Evolutionary conservation across 2,329 filamentous ascomycete genomes (phyloP).

Genomic region (Beauveria brongniartii): DNA sequence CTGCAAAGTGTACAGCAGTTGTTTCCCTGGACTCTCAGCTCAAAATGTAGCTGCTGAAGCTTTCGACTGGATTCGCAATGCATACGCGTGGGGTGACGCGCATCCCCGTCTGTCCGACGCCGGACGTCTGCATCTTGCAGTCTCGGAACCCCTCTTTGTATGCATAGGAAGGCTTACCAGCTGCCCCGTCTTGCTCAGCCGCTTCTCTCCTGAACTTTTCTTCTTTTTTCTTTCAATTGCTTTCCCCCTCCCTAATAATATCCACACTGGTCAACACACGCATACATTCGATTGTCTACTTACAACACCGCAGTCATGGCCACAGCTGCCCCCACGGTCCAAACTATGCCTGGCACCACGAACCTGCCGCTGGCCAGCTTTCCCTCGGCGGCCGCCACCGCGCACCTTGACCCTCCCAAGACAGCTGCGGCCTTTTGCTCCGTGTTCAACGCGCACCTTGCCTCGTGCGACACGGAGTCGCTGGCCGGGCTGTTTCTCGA

Average conservation of each 20-base stretch:
- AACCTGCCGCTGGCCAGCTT: conserved; percentile 7
- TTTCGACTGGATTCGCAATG: not conserved
- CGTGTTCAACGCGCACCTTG: conserved; percentile 5
- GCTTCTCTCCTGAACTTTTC: not conserved
- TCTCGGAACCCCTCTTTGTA: not conserved
- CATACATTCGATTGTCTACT: not conserved
- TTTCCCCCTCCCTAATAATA: no score
- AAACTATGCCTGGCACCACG: conserved; percentile 7
- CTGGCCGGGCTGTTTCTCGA: conserved; percentile 23
- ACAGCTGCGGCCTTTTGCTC: not conserved
- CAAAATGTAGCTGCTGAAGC: not conserved
- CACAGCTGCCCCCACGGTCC: conserved; percentile 5
- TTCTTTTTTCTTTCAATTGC: not conserved
- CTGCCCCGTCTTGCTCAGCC: no score
- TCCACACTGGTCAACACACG: not conserved
- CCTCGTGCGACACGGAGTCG: conserved; percentile 13
- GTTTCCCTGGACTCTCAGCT: no score
- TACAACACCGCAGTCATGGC: not conserved
- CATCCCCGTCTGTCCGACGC: not conserved
- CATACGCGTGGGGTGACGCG: not conserved
- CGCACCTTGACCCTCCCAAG: not conserved
- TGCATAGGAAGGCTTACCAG: not conserved
- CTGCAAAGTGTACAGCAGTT: no score
- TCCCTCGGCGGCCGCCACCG: not conserved
- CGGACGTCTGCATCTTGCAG: not conserved